A percentile compares a stretch with the other conserved stretches of the same genome.
Evolutionary conservation across 139 green algal species (phyloP).

Genomic region (Edaphochlamys debaryana): DNA sequence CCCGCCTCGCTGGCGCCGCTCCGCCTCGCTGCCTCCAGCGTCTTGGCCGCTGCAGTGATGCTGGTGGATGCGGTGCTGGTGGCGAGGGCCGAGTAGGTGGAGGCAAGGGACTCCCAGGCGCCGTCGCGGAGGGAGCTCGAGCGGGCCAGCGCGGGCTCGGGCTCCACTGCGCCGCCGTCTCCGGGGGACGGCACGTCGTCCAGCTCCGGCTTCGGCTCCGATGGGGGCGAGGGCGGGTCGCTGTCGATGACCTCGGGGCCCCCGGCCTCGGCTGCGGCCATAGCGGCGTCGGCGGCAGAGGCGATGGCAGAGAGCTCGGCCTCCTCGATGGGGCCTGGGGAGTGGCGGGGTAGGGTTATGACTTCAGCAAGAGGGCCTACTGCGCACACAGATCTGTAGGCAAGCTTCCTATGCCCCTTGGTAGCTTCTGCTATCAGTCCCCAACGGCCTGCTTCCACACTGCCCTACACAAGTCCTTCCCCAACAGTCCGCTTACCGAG

Average conservation of each 20-base stretch:
- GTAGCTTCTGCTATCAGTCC: not conserved
- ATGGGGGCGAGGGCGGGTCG: too few relatives aligned
- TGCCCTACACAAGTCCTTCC: too few relatives aligned
- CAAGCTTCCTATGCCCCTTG: not conserved
- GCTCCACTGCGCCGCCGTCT: not conserved
- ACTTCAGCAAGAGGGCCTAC: not conserved
- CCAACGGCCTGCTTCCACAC: too few relatives aligned
- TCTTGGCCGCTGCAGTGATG: not conserved
- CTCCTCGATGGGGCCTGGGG: too few relatives aligned
- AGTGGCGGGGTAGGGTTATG: too few relatives aligned
- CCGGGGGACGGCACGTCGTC: too few relatives aligned
- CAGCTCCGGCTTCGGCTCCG: not conserved
- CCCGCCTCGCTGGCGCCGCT: too few relatives aligned
- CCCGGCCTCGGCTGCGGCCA: not conserved
- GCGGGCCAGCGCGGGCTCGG: not conserved
- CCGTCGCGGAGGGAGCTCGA: not conserved
- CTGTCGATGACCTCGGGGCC: too few relatives aligned
- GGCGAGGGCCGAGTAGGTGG: not conserved
- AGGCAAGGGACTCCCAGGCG: not conserved
- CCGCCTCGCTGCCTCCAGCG: not conserved
- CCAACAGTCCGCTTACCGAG: not conserved
- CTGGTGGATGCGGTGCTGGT: conserved; percentile 17
- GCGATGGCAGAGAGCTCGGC: too few relatives aligned
- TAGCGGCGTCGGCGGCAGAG: not conserved
- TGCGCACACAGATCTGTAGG: too few relatives aligned